Percentiles rank a stretch among this genome's conserved stretches.
Evolutionary conservation across 345 rosid species (phyloP).

Genomic region (Boechera stricta): DNA sequence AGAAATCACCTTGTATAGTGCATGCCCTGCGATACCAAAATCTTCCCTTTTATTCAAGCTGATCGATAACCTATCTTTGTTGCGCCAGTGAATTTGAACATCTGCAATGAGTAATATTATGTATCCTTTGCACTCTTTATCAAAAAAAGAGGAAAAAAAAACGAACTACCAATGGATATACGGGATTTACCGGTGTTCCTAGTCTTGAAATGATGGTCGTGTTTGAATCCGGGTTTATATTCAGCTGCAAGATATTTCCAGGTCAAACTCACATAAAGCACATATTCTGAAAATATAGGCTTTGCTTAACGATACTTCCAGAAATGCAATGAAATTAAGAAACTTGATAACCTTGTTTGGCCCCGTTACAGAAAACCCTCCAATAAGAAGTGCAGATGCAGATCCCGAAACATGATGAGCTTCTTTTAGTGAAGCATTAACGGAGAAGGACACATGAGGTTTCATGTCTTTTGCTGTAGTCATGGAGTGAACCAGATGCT

Average conservation of each 20-base stretch:
- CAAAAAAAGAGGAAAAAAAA: not conserved
- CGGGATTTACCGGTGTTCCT: slow-evolving; percentile 75
- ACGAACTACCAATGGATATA: not conserved
- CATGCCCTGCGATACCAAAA: too few relatives aligned
- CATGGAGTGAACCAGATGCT: slow-evolving; percentile 72
- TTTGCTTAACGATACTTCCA: slow-evolving; percentile 3
- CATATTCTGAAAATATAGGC: slow-evolving; percentile 23
- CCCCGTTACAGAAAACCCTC: slow-evolving; percentile 82
- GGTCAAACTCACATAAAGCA: slow-evolving; percentile 31
- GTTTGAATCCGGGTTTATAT: slow-evolving; percentile 68
- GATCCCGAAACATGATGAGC: slow-evolving; percentile 68
- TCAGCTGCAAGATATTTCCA: slow-evolving; percentile 54
- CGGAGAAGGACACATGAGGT: slow-evolving; percentile 61
- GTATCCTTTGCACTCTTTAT: not conserved
- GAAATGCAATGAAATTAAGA: slow-evolving; percentile 5
- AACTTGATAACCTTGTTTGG: slow-evolving; percentile 63
- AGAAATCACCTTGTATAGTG: too few relatives aligned
- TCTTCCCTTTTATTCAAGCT: slow-evolving; percentile 59
- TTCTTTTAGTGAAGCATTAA: slow-evolving; percentile 67
- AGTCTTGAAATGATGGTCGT: slow-evolving; percentile 62
- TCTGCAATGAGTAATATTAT: slow-evolving; percentile 50
- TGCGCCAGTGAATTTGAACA: slow-evolving; percentile 69
- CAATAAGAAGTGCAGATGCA: slow-evolving; percentile 80
- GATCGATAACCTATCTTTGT: slow-evolving; percentile 52
- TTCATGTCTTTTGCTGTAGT: slow-evolving; percentile 60